Percentiles rank a stretch among this genome's conserved stretches.
Evolutionary conservation across 2,329 filamentous ascomycete genomes (phyloP).

Genomic region (Botrytis fabae): DNA sequence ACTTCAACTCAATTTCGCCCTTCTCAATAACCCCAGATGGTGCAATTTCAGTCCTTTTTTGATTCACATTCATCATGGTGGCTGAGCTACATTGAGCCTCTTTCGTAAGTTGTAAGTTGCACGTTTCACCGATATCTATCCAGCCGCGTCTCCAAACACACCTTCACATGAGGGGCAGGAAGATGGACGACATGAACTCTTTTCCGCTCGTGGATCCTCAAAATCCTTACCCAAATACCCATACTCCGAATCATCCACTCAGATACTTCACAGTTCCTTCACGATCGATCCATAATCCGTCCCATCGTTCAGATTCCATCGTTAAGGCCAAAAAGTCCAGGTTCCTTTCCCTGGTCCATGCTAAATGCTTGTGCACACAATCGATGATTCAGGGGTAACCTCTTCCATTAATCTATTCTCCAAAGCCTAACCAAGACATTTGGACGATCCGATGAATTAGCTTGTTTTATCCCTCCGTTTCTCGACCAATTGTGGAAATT

Average conservation of each 20-base stretch:
- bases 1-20: not conserved
- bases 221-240: not conserved
- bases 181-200: not conserved
- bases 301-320: not conserved
- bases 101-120: not conserved
- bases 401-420: not conserved
- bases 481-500: not conserved
- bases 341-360: not conserved
- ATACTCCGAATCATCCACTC: not conserved
- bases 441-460: constrained; percentile 6
- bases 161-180: not conserved
- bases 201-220: not conserved
- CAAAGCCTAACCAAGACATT: not conserved
- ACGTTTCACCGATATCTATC: not conserved
- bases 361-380: not conserved
- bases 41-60: not conserved
- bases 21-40: not conserved
- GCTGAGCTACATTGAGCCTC: not conserved
- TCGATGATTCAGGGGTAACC: not conserved
- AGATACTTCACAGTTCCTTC: not conserved
- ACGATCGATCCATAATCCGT: not conserved
- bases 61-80: not conserved
- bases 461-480: not conserved
- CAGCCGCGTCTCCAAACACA: not conserved
- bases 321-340: not conserved